Evolutionary conservation across 2,329 filamentous ascomycete genomes (phyloP).

Genomic region (Hymenoscyphus salicellus): DNA sequence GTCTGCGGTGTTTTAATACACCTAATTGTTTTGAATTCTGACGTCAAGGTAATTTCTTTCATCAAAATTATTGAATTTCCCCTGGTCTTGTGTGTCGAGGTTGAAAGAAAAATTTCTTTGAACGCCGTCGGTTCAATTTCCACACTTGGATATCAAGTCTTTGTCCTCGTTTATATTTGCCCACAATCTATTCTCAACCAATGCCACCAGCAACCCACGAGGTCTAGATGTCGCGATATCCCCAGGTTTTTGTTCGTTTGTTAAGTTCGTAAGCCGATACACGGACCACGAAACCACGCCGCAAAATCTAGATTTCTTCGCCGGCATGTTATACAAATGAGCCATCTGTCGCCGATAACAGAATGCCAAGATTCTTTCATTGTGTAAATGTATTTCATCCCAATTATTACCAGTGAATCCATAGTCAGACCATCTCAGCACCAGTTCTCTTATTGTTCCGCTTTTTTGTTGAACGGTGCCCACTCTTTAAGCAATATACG

Average conservation of each 20-base stretch:
- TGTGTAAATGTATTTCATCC: neutral
- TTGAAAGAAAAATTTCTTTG: neutral
- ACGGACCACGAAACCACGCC: neutral
- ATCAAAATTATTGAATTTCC: neutral
- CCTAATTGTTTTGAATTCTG: neutral
- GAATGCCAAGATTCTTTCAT: neutral
- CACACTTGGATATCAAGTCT: neutral
- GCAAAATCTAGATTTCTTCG: neutral
- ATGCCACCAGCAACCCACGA: neutral
- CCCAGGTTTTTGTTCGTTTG: no score
- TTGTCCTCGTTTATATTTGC: neutral
- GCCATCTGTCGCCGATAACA: neutral
- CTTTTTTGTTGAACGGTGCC: no score
- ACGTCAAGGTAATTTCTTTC: neutral
- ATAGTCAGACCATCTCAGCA: no score
- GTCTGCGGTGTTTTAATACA: neutral
- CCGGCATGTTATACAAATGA: neutral
- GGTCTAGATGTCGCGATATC: neutral
- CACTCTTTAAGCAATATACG: no score
- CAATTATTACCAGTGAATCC: neutral
- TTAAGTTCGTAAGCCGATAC: neutral
- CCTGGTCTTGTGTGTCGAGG: neutral
- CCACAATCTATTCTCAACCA: neutral
- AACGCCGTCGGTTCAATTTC: neutral
- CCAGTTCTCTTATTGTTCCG: no score